A percentile compares a stretch with the other conserved stretches of the same genome.
Conservation (phyloP, 2,329 filamentous ascomycete genomes). For the Cyclaneusma minus region DNA sequence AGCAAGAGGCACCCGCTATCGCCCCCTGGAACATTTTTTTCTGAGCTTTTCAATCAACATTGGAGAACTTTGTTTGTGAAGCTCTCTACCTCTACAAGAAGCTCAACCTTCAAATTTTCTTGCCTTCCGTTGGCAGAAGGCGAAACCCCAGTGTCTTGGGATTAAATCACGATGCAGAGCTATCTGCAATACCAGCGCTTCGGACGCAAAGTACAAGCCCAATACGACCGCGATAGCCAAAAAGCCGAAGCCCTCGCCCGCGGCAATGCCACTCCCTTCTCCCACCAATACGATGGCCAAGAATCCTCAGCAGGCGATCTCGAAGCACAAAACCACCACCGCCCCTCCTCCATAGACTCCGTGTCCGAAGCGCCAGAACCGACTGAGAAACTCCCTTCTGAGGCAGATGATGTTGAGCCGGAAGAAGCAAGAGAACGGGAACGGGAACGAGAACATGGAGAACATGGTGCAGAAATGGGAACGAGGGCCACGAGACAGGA, state of each 20-base stretch:
- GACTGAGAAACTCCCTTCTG: constrained; percentile 1
- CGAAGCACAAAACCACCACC: constrained; percentile 2
- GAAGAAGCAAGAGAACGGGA: constrained; percentile 10
- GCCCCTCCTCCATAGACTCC: constrained; percentile 7
- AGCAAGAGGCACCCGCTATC: too few species aligned
- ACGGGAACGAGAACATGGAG: constrained; percentile 1
- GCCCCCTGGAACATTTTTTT: too few species aligned
- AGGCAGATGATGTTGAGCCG: constrained; percentile 7
- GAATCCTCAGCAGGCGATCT: too few species aligned
- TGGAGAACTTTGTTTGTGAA: too few species aligned
- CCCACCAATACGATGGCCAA: too few species aligned
- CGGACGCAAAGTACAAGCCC: constrained; percentile 5
- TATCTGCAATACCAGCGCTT: constrained; percentile 9
- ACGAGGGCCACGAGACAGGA: constrained; percentile 2
- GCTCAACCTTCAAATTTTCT: too few species aligned
- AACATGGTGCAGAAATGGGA: constrained; percentile 5
- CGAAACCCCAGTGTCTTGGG: too few species aligned
- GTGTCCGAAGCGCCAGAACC: constrained; percentile 4
- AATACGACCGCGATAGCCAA: constrained; percentile 10
- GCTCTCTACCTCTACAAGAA: too few species aligned
- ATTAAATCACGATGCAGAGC: constrained; percentile 10
- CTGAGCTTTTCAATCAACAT: too few species aligned
- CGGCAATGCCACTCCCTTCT: constrained; percentile 7
- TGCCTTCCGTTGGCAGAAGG: too few species aligned
- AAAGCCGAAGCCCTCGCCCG: constrained; percentile 9